Percentiles rank a stretch among this genome's conserved stretches.
These are phyloP conservation scores for Lasiosphaeria ovina DNA, from an alignment of 495 filamentous ascomycete species.

Conservation along the genomic window DNA sequence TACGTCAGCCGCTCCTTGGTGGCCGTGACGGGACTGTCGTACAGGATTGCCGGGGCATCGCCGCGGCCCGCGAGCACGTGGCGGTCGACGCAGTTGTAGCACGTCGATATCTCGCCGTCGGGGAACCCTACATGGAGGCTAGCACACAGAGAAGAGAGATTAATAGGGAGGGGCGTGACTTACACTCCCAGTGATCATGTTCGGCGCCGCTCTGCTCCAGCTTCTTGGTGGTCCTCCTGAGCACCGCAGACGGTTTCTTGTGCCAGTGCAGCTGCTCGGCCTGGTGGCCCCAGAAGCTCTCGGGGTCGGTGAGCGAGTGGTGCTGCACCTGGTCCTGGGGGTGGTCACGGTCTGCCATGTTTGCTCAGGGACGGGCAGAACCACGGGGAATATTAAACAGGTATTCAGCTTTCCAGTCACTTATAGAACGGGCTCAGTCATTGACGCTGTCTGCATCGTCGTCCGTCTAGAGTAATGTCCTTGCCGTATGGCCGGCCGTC, in stretches of 20 bases:
- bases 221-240: constrained; percentile 41
- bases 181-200: constrained; percentile 68
- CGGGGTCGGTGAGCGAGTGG: constrained; percentile 59
- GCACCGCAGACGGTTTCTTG: constrained; percentile 55
- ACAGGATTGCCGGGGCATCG: constrained; percentile 71
- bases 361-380: neutral
- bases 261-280: constrained; percentile 78
- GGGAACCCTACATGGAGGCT: constrained; percentile 55
- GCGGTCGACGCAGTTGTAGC: constrained; percentile 86
- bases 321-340: constrained; percentile 52
- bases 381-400: no score
- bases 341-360: constrained; percentile 1
- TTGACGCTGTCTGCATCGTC: neutral
- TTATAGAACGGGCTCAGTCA: neutral
- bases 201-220: constrained; percentile 35
- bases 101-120: constrained; percentile 83
- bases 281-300: constrained; percentile 74
- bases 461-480: neutral
- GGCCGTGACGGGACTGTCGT: constrained; percentile 84
- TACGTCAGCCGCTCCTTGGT: constrained; percentile 72
- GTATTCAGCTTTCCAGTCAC: no score
- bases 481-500: no score
- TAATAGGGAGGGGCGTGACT: neutral
- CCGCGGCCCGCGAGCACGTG: constrained; percentile 78
- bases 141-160: no score